Conservation (phyloP, 140 eudicot species). For the Anethum foeniculum region DNA sequence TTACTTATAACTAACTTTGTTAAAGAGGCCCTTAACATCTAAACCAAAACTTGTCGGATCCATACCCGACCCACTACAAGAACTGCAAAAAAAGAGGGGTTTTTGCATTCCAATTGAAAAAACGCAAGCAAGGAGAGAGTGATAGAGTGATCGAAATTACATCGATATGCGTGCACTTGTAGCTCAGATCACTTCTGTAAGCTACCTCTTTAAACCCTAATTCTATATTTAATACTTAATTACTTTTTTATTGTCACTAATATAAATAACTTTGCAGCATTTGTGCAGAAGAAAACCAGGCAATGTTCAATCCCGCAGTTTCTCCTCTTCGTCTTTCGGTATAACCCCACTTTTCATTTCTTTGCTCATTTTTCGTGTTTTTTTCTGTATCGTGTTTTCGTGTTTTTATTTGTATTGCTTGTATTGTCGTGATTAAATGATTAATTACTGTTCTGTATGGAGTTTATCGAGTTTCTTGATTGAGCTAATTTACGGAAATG, state of each 20-base stretch:
- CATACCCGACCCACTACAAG: neutral
- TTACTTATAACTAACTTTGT: no score
- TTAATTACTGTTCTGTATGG: neutral
- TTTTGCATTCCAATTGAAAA: neutral
- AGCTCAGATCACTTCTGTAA: conserved; percentile 35
- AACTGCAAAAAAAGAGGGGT: neutral
- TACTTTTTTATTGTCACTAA: neutral
- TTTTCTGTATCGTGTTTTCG: neutral
- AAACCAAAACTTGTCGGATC: no score
- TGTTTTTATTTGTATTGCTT: no score
- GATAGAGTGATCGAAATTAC: neutral
- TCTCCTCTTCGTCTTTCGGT: conserved; percentile 31
- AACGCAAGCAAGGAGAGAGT: neutral
- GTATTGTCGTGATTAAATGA: neutral
- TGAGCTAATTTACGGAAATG: neutral
- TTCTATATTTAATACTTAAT: neutral
- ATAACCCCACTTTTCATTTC: conserved; percentile 18
- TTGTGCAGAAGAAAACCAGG: conserved; percentile 41
- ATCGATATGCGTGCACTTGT: conserved; percentile 37
- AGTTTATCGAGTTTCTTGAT: neutral
- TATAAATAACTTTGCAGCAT: conserved; percentile 28
- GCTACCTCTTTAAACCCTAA: conserved; percentile 9
- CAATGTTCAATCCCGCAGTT: conserved; percentile 44
- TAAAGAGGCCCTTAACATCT: no score
- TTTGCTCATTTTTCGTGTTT: neutral